Evolutionary conservation across 2,329 filamentous ascomycete genomes (phyloP).

Genomic region (Ophiostoma australiae): DNA sequence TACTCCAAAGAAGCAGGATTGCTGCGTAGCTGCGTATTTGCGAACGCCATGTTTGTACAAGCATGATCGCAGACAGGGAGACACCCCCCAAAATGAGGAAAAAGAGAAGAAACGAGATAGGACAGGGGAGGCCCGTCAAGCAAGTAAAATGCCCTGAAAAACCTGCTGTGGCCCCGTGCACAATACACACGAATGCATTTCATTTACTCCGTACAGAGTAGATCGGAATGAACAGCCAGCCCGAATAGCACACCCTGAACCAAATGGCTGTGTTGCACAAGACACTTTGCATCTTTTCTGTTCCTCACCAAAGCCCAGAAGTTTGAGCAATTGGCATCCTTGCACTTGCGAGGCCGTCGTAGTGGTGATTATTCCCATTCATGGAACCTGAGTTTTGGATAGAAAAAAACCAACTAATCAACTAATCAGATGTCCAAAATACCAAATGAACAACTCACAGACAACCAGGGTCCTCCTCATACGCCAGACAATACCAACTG

Average conservation of each 20-base stretch:
- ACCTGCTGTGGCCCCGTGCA: background rate
- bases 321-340: background rate
- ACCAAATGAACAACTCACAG: background rate
- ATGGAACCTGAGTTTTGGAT: background rate
- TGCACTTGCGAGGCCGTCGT: background rate
- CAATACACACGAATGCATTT: background rate
- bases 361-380: background rate
- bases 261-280: background rate
- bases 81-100: background rate
- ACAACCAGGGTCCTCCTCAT: background rate
- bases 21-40: conserved; percentile 5
- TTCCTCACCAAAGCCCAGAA: background rate
- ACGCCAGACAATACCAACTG: background rate
- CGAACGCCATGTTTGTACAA: background rate
- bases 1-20: background rate
- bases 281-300: background rate
- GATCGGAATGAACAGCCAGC: background rate
- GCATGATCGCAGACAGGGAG: background rate
- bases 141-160: conserved; percentile 7
- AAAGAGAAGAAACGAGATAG: background rate
- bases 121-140: background rate
- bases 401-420: background rate
- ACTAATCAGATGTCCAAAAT: background rate
- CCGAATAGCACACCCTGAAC: too few relatives aligned
- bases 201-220: background rate